Percentiles rank a stretch among this genome's conserved stretches.
These are phyloP conservation scores for Plasmodium sp. DNA, from an alignment of 169 alveolate genomes.

Conservation along the genomic window DNA sequence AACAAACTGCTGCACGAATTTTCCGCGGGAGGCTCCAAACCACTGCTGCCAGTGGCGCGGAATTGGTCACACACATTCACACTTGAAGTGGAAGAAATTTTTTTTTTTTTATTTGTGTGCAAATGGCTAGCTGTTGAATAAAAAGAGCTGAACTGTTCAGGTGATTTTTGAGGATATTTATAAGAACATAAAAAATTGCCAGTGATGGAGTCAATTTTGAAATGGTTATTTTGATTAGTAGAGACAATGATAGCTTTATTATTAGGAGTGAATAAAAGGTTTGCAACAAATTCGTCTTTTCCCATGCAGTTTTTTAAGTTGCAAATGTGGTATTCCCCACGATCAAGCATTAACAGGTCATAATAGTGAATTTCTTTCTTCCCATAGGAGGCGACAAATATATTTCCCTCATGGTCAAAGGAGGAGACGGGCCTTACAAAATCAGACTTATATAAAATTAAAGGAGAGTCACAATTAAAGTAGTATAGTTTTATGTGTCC, in stretches of 20 bases:
- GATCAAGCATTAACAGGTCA: constrained; percentile 54
- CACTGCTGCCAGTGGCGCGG: not conserved
- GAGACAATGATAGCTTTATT: constrained; percentile 49
- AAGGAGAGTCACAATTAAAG: constrained; percentile 64
- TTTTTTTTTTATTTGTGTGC: constrained; percentile 8
- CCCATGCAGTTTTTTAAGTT: constrained; percentile 23
- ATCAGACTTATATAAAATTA: constrained; percentile 48
- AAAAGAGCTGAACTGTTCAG: not conserved
- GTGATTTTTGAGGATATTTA: constrained; percentile 24
- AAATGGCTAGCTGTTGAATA: not conserved
- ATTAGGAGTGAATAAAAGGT: constrained; percentile 67
- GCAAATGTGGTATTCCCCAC: constrained; percentile 44
- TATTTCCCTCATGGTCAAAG: constrained; percentile 64
- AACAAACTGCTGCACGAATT: not conserved
- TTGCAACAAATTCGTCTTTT: constrained; percentile 27
- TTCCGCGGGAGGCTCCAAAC: not conserved
- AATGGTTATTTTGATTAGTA: constrained; percentile 43
- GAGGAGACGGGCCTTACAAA: constrained; percentile 50
- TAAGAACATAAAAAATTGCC: constrained; percentile 46
- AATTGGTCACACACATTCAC: not conserved
- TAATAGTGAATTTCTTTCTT: constrained; percentile 59
- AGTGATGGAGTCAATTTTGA: constrained; percentile 59
- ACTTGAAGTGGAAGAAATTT: not conserved
- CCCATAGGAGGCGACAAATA: constrained; percentile 59
- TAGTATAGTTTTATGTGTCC: constrained; percentile 60